Conservation (phyloP, 331 rosid species). For the Malus hybrid region DNA sequence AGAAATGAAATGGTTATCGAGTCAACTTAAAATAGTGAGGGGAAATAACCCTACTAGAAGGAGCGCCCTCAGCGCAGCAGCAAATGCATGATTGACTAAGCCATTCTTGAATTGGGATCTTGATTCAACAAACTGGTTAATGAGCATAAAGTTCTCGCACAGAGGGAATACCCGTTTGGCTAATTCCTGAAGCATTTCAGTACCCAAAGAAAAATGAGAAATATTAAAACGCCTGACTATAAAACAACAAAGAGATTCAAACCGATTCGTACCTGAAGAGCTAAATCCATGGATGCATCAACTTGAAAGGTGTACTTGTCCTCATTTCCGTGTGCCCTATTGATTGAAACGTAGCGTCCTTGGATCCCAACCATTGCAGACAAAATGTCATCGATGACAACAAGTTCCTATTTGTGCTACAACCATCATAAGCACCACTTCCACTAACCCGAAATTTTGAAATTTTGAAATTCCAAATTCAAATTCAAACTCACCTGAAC, state of each 20-base stretch:
- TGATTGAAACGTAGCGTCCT: conserved; percentile 80
- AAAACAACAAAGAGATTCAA: background rate
- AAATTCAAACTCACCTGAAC: conserved; percentile 45
- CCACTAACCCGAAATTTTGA: background rate
- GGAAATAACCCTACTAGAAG: conserved; percentile 55
- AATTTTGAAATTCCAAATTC: background rate
- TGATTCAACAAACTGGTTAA: conserved; percentile 76
- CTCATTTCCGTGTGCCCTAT: conserved; percentile 52
- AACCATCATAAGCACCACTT: background rate
- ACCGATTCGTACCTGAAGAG: conserved; percentile 67
- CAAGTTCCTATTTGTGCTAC: conserved; percentile 63
- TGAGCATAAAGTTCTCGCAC: conserved; percentile 73
- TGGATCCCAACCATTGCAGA: conserved; percentile 86
- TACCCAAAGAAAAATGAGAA: background rate
- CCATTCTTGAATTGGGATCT: conserved; percentile 93
- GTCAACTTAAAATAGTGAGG: background rate
- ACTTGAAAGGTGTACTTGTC: conserved; percentile 48
- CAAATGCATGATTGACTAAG: conserved; percentile 90
- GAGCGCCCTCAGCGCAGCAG: conserved; percentile 93
- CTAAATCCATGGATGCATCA: conserved; percentile 91
- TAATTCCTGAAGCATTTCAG: conserved; percentile 61
- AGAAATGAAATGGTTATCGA: background rate
- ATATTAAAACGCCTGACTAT: background rate
- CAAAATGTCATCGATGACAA: conserved; percentile 83
- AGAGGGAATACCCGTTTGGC: conserved; percentile 85